Evolutionary conservation across 306 rosid genomes (phyloP).

Genomic region (Mucuna pruriens): DNA sequence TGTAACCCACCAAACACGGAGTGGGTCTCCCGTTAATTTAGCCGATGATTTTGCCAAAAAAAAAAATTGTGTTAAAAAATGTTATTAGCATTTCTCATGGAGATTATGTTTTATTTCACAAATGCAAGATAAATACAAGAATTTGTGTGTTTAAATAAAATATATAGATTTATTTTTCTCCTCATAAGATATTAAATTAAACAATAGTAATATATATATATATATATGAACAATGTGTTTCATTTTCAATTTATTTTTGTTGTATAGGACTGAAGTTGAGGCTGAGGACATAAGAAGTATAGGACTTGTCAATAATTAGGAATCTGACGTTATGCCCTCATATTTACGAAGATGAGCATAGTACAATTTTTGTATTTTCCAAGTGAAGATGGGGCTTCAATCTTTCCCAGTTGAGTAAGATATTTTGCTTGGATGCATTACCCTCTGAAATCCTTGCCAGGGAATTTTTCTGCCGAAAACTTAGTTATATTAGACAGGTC

Average conservation of each 20-base stretch:
- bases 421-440: slow-evolving; percentile 9
- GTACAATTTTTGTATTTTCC: not conserved
- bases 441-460: slow-evolving; percentile 34
- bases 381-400: not conserved
- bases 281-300: slow-evolving; percentile 5
- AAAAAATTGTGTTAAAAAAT: no score
- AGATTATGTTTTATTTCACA: no score
- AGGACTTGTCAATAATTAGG: not conserved
- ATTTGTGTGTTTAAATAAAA: no score
- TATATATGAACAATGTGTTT: not conserved
- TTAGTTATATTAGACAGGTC: not conserved
- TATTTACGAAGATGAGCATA: slow-evolving; percentile 2
- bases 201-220: no score
- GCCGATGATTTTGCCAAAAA: no score
- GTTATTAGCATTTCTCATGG: no score
- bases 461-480: not conserved
- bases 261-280: slow-evolving; percentile 10
- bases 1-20: no score
- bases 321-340: not conserved
- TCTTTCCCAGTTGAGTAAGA: not conserved
- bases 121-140: no score
- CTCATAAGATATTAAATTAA: no score
- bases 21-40: no score
- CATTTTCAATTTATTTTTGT: not conserved
- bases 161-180: no score